Base-by-base conservation (phyloP, 106 monocot genomes). In the Acorus gramineus region DNA sequence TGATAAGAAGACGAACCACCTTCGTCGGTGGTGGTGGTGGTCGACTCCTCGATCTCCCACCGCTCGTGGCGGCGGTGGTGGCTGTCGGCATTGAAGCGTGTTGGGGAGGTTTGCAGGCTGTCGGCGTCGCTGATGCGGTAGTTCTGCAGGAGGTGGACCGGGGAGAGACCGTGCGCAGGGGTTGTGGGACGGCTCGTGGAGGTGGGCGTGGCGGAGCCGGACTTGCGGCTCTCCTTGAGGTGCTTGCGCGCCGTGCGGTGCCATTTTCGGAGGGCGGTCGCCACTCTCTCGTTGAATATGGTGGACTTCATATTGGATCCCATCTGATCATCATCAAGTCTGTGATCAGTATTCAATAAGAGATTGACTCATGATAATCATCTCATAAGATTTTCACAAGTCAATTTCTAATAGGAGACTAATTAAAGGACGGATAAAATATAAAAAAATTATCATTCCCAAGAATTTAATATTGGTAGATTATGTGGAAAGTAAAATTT, bases 251-350 rank as follows among this genome's bases (percentile, higher is more conserved):
- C 74, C 45, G 48, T 61, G 11, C 62, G 60, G 5, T 79, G 79
- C 79, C 79, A 74, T 44, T 66, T 53, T 42, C 64, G 58, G 3
- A 79, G 70, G 12, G 74, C 79, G 5, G 48, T 13, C 9, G 74
- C 79, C 43, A 79, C 70, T 43, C 69, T 59, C 42, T 79, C 70
- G 54, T 69, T 70, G 70, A 79, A 79, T 51, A 79, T 79, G 49
- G 64, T 56, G 12, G 74, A 47, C 61, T 79, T 79, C 79, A 79
- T 73, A 14, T 70, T 74, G 7, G 74, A 56, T 8, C 79, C 79
- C 79, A 79, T 79, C 79, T 79, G 70, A 54, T 7, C 12, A 11
- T 28, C 28, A 28, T 28, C 28, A 28, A 28, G 1, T 28, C 0
- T 28, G 28, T 28, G 28, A 1, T 28, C 28, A 28, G 28, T 28